Base-by-base conservation (phyloP, 2,329 filamentous ascomycete species). In the Herpotrichia juniperi region DNA sequence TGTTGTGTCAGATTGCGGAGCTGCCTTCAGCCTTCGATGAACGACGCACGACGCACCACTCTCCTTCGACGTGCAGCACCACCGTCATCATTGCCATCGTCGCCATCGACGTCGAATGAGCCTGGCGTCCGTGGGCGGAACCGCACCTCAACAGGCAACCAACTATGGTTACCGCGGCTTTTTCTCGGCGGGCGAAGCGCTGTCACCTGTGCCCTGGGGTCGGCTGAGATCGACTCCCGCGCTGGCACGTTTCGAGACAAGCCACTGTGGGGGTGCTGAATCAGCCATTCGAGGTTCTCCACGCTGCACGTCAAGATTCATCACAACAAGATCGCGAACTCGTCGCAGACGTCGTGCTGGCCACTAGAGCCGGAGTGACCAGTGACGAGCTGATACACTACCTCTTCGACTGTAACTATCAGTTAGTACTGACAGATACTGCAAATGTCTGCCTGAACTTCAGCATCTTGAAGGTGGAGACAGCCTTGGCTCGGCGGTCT, bases 1-100 rank as follows among this genome's bases (percentile, higher is more conserved):
- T 40, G 37, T 40, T 40, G 37, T 40, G 37, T 40, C 37, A 40
- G 37, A 40, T 40, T 40, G 19, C 9, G 19, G 8, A n/a, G n/a
- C n/a, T 24, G 12, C 11, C 19, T 21, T 40, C 21, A n/a, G 9
- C 21, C 37, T 12, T 40, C 37, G 19, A 24, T n/a, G 37, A 21
- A 17, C 6, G 34, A 37, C 34, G 34, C 19, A 37, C 37, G 37
- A 40, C 37, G 22, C 37, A 21, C 37, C 26, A 12, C 26, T 7
- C 7, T 12, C 26, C 26, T 7, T 7, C 26, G 7, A 28, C 26
- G 12, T 12, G 26, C 26, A 28, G 26, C 26, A 28, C 26, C 7
- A 12, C 26, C 7, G 26, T 12, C 26, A 28, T 12, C n/a, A n/a
- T n/a, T n/a, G n/a, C n/a, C n/a, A n/a, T n/a, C n/a, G n/a, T n/a